Base-by-base conservation (phyloP, 371 early-diverging fungal genomes). In the Coelomomyces lativittatus region DNA sequence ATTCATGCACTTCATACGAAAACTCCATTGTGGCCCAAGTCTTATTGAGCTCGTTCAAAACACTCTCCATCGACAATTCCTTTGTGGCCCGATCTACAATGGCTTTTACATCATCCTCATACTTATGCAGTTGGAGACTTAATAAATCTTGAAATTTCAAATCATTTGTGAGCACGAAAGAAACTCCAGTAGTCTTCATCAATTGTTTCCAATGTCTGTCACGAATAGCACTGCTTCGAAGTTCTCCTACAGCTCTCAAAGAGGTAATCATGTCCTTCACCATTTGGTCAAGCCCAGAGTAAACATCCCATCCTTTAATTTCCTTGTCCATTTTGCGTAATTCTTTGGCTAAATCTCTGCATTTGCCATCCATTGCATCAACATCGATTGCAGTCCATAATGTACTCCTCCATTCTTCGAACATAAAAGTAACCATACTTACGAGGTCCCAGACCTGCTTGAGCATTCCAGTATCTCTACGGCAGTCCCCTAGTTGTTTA, bases 121-220 rank as follows among this genome's bases (percentile, higher is more conserved):
- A 77, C 50, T 68, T 71, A 55, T 77, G 75, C 21, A 77, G 58
- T 48, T 76, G 74, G 21, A 77, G 60, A 24, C 61, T 60, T 26
- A 77, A 59, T 39, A 77, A 50, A 49, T 77, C 78, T 40, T 77
- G 70, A 59, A 77, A 74, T 52, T 70, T 70, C 70, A 72, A 64
- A 56, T 74, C 72, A 39, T 63, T 59, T 0, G 72, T 77, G 44
- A 74, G 48, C 3, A 72, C 71, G 52, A 77, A 74, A 1, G 70
- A 71, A 5, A 74, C 75, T 14, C 75, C 75, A 4, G 75, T 72
- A 9, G 70, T 71, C 53, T 74, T 72, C 78, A 77, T 74, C 43
- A 77, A 53, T 56, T 77, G 78, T 52, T 72, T 71, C 78, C 78
- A 77, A 53, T 77, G 78, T 11, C 78, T 62, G 28, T 77, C 75